Percentiles rank a stretch among this genome's conserved stretches.
These are phyloP conservation scores for Simplicillium aogashimaense DNA, from an alignment of 2,329 filamentous ascomycete genomes.

Conservation along the genomic window DNA sequence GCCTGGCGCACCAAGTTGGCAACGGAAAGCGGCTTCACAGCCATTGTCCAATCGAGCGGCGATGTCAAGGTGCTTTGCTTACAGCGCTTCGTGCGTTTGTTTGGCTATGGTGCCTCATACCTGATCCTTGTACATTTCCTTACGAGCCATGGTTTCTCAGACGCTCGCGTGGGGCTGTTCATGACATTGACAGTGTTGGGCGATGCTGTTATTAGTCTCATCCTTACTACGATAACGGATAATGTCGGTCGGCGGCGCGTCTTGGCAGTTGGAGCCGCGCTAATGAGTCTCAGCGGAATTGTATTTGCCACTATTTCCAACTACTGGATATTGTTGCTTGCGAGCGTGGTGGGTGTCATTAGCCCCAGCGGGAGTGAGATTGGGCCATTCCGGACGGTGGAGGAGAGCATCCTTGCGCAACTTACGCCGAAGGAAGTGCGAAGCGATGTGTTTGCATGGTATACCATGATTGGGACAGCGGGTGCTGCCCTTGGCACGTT, in stretches of 20 bases:
- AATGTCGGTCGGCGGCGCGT: slow-evolving; percentile 41
- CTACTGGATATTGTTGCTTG: slow-evolving; percentile 48
- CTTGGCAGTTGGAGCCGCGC: slow-evolving; percentile 40
- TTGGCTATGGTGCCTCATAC: slow-evolving; percentile 51
- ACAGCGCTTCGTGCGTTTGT: slow-evolving; percentile 51
- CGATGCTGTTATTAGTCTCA: slow-evolving; percentile 47
- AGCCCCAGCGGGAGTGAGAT: slow-evolving; percentile 56
- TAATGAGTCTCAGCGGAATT: slow-evolving; percentile 47
- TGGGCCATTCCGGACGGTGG: slow-evolving; percentile 51
- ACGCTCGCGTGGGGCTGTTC: slow-evolving; percentile 48
- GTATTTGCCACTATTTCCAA: slow-evolving; percentile 41
- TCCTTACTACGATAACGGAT: slow-evolving; percentile 50
- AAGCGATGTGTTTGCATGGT: slow-evolving; percentile 53
- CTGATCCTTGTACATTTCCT: slow-evolving; percentile 49
- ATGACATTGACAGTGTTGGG: slow-evolving; percentile 56
- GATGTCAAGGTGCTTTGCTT: slow-evolving; percentile 49
- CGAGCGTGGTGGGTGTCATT: slow-evolving; percentile 51
- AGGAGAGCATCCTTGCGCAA: slow-evolving; percentile 51
- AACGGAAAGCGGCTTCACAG: slow-evolving; percentile 1
- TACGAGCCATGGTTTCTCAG: slow-evolving; percentile 35
- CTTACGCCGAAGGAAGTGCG: slow-evolving; percentile 34
- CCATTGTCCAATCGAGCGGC: slow-evolving; percentile 7
- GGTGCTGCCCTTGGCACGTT: slow-evolving; percentile 53
- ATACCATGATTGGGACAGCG: slow-evolving; percentile 45
- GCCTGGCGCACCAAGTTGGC: too few relatives aligned